Conservation (phyloP, 208 protist species). For the Leishmania tropica region DNA sequence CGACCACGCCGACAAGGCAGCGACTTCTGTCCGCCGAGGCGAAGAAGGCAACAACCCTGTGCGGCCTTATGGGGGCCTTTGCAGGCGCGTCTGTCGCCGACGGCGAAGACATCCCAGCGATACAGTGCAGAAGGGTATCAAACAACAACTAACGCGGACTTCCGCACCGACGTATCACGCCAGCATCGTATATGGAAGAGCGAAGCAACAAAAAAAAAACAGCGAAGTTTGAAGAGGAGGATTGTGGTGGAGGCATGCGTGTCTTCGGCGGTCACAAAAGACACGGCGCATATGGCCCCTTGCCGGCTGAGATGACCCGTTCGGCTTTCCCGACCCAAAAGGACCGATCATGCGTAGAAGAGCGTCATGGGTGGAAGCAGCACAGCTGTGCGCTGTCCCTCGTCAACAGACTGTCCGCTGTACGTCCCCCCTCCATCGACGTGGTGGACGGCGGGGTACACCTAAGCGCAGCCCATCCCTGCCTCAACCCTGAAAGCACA, state of each 20-base stretch:
- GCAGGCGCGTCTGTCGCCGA: background rate
- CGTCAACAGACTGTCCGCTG: background rate
- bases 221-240: background rate
- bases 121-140: background rate
- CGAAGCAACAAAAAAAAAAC: background rate
- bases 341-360: background rate
- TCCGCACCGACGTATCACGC: background rate
- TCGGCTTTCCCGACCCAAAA: background rate
- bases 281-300: background rate
- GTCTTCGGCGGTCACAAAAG: background rate
- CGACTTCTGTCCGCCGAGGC: background rate
- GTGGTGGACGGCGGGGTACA: no score
- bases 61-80: background rate
- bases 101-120: background rate
- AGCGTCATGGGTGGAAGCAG: background rate
- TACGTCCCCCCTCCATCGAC: no score
- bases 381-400: background rate
- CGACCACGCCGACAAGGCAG: slow-evolving; percentile 13
- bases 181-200: no score
- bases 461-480: no score
- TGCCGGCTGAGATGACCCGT: background rate
- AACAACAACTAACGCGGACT: background rate
- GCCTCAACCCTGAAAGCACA: background rate
- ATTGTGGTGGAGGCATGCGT: background rate
- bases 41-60: slow-evolving; percentile 8